Base-by-base conservation (phyloP, 257 asterid species). In the Datura wrightii region DNA sequence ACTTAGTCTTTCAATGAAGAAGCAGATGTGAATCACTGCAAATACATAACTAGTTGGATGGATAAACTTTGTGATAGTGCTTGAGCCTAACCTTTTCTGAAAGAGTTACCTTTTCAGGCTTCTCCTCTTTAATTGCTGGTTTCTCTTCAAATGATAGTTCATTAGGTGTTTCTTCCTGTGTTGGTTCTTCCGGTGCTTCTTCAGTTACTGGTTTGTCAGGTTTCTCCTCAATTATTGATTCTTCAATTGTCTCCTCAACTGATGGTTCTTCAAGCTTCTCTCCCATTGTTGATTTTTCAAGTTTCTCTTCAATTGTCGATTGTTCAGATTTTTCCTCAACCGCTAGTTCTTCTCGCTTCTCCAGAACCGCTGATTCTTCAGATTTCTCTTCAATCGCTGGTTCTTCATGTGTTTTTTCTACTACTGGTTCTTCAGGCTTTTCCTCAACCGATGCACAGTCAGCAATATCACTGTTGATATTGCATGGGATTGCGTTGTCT, bases 121-220 rank as follows among this genome's bases (percentile, higher is more conserved):
- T 76, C 62, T 76, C 62, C 41, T 76, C 42, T 76, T 50, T 62
- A 76, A 15, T 18, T 50, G 46, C 31, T 14, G 63, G 15, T 78
- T 78, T 48, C 69, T 56, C 79, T 41, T 69, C 79, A 39, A 41
- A 18, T 37, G 24, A 13, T 76, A 34, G 63, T 52, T 76, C 82
- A 13, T 76, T 24, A 13, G 31, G 48, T 24, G 18, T 48, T 31
- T 48, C 80, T 24, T 72, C 80, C 15, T 2, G 16, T n/a, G 18
- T 72, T 74, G 19, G 80, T 5, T 74, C 59, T 24, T 71, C 39
- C 44, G 16, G 56, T 71, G 34, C 15, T 10, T 44, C 56, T n/a
- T 74, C 44, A 24, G 14, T 13, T 46, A 3, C 42, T 74, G 37
- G 6, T 19, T 74, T 53, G 48, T 48, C 39, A 48, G 60, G 80